phyloP scores from a whole-genome alignment of 495 filamentous ascomycete genomes.

The Sporormia fimetaria region DNA sequence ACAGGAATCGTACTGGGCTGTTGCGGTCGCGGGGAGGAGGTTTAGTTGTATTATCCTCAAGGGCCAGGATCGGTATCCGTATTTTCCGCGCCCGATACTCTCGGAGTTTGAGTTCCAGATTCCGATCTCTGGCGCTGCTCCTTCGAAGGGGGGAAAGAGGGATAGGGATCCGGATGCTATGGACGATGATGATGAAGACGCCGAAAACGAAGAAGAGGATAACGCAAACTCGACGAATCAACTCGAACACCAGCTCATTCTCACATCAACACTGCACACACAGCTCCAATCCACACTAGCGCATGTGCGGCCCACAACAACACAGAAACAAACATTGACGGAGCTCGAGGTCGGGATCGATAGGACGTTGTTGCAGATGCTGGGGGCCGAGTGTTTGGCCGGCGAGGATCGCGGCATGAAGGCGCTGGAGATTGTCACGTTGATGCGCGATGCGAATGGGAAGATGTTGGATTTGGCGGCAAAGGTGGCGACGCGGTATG shows the following conservation, averaged over 20 bases:
- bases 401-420: constrained; percentile 91
- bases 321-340: constrained; percentile 56
- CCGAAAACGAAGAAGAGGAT: constrained; percentile 8
- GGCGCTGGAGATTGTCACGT: constrained; percentile 69
- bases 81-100: constrained; percentile 86
- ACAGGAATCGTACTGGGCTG: constrained; percentile 86
- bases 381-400: constrained; percentile 81
- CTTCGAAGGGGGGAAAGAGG: constrained; percentile 30
- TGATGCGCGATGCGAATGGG: constrained; percentile 65
- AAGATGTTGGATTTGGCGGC: constrained; percentile 77
- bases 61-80: constrained; percentile 82
- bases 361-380: constrained; percentile 76
- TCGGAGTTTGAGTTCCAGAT: constrained; percentile 89
- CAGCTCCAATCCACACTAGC: constrained; percentile 63
- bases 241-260: constrained; percentile 70
- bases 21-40: constrained; percentile 80
- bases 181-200: constrained; percentile 33
- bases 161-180: constrained; percentile 24
- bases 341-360: constrained; percentile 70
- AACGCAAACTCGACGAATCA: too few species aligned
- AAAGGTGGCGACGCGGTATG: constrained; percentile 73
- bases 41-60: constrained; percentile 99
- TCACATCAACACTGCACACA: constrained; percentile 54
- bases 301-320: constrained; percentile 42
- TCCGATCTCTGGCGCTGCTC: constrained; percentile 49